Evolutionary conservation across 257 asterid genomes (phyloP), one percentile per base, ranked within the genome.

Genomic region (Jaltomata sinuosa): DNA sequence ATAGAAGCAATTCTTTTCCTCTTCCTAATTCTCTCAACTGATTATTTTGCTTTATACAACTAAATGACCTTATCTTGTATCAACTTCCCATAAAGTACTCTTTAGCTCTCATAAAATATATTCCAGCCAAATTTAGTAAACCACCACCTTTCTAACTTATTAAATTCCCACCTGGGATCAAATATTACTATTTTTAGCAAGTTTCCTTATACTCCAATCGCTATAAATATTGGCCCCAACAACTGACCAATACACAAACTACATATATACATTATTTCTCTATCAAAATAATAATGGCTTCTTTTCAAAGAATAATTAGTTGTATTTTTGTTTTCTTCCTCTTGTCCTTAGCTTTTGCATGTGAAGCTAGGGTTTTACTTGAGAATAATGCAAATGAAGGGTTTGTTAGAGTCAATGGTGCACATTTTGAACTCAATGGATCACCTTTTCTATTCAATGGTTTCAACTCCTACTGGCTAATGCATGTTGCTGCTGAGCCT

Each of bases 391-490:
- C 81, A 7, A 76, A 77, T 7, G 84, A 72, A 12, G 59, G 53
- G 31, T 89, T 90, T 64, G 82, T 90, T 11, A 55, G 59, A 78
- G 88, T 89, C 38, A 86, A 78, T 82, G 92, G 91, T 34, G 62
- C 83, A 19, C 89, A 84, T 31, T 93, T 93, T 65, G 88, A 88
- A 52, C 42, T 83, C 8, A 80, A 93, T 29, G 91, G 90, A 21
- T 85, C 79, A 47, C 86, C 93, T 4, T 84, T 90, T 64, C 90
- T 84, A 45, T 90, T 91, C 83, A 93, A 89, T 72, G 97, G 95
- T 1, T 93, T 91, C 89, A 90, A 91, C 50, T 72, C 94, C 0
- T 92, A 92, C n/a, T 92, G 94, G 94, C 40, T 92, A 16, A 91
- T 92, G 96, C 85, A 85, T 79, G 87, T 83, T 86, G 93, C 93